These are phyloP conservation scores for Leccinum griseonigrum DNA, from an alignment of 1,284 basidiomycete genomes.

Conservation along the genomic window DNA sequence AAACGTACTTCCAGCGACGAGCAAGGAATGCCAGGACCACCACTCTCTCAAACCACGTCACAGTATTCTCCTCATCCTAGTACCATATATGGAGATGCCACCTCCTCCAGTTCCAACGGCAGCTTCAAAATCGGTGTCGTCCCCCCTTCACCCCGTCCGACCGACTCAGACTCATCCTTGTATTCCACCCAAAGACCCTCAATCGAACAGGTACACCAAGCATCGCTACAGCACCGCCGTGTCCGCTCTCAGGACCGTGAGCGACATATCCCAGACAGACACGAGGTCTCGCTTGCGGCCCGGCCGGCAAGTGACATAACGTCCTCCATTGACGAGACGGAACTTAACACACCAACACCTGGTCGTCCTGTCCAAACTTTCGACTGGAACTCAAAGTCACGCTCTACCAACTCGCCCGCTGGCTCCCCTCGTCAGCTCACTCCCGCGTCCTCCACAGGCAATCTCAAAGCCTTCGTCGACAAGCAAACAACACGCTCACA, in stretches of 20 bases:
- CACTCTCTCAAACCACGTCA: slow-evolving; percentile 30
- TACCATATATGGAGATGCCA: slow-evolving; percentile 6
- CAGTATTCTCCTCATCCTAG: slow-evolving; percentile 20
- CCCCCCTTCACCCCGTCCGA: slow-evolving; percentile 26
- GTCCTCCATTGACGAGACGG: slow-evolving; percentile 21
- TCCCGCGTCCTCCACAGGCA: slow-evolving; percentile 39
- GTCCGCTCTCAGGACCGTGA: slow-evolving; percentile 32
- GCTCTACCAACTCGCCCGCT: slow-evolving; percentile 15
- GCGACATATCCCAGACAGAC: slow-evolving; percentile 27
- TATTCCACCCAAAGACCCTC: slow-evolving; percentile 6
- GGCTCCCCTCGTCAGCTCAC: slow-evolving; percentile 31
- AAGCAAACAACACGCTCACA: slow-evolving; percentile 9
- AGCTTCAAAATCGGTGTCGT: slow-evolving; percentile 33
- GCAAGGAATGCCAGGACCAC: slow-evolving; percentile 3
- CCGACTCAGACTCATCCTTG: slow-evolving; percentile 19
- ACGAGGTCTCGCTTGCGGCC: slow-evolving; percentile 35
- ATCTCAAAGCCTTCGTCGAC: slow-evolving; percentile 36
- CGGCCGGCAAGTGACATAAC: slow-evolving; percentile 26
- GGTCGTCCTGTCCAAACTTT: slow-evolving; percentile 20
- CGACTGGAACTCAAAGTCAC: slow-evolving; percentile 20
- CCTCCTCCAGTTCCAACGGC: slow-evolving; percentile 26
- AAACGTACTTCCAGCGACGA: slow-evolving; percentile 5
- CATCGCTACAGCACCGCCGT: slow-evolving; percentile 25
- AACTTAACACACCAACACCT: slow-evolving; percentile 28
- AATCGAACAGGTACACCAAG: slow-evolving; percentile 23